These are phyloP conservation scores for Daldinia loculata DNA, from an alignment of 495 filamentous ascomycete genomes.

Conservation along the genomic window DNA sequence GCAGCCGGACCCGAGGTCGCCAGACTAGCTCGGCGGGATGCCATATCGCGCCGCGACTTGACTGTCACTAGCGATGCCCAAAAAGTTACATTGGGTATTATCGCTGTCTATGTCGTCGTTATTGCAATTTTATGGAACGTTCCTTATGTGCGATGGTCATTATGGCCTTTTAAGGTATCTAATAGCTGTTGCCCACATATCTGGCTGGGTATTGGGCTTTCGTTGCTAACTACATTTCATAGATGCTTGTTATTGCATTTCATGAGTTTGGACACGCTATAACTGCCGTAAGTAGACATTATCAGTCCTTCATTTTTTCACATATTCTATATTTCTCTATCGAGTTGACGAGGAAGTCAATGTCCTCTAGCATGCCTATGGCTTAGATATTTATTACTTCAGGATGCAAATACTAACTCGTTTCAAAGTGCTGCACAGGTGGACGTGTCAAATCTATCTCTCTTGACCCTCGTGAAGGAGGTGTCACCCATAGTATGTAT, in stretches of 20 bases:
- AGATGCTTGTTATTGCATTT: slow-evolving; percentile 88
- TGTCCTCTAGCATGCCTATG: too few relatives aligned
- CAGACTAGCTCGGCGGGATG: slow-evolving; percentile 36
- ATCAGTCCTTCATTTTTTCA: not conserved
- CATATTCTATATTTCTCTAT: not conserved
- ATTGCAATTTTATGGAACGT: slow-evolving; percentile 83
- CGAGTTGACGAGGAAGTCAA: not conserved
- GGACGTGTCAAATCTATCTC: slow-evolving; percentile 77
- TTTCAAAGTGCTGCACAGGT: slow-evolving; percentile 65
- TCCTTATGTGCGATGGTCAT: slow-evolving; percentile 73
- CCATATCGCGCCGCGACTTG: slow-evolving; percentile 59
- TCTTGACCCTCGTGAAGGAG: slow-evolving; percentile 71
- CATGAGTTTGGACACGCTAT: slow-evolving; percentile 85
- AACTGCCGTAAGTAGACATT: slow-evolving; percentile 53
- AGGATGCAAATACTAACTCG: not conserved
- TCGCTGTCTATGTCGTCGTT: slow-evolving; percentile 71
- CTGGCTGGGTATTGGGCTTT: not conserved
- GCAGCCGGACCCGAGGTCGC: slow-evolving; percentile 44
- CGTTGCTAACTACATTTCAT: slow-evolving; percentile 8
- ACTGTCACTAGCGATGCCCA: slow-evolving; percentile 73
- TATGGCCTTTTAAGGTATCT: slow-evolving; percentile 85
- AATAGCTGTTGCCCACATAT: not conserved
- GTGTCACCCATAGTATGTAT: slow-evolving; percentile 65
- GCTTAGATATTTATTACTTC: not conserved
- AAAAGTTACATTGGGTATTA: slow-evolving; percentile 73